Evolutionary conservation across 2,329 filamentous ascomycete genomes (phyloP).

Genomic region (Fusarium devonianum): DNA sequence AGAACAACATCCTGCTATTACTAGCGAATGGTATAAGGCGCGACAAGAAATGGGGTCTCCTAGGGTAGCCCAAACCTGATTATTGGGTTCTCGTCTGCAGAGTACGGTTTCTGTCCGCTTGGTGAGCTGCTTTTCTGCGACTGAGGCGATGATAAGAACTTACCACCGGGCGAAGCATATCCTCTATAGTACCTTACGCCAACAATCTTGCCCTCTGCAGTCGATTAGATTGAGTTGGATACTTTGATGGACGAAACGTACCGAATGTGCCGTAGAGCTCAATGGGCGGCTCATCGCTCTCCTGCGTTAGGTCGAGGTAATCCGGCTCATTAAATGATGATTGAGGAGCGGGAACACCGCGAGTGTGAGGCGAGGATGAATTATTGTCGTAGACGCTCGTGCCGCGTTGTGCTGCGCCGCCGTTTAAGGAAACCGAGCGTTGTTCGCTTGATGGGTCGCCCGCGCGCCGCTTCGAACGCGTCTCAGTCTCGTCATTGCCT

Average conservation of each 20-base stretch:
- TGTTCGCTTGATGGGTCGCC: constrained; percentile 6
- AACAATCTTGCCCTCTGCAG: constrained; percentile 56
- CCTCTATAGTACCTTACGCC: constrained; percentile 68
- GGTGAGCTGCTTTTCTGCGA: constrained; percentile 2
- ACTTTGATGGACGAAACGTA: constrained; percentile 34
- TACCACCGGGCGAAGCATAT: constrained; percentile 63
- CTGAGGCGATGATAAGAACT: not conserved
- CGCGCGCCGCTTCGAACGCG: constrained; percentile 41
- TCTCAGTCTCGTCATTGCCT: constrained; percentile 43
- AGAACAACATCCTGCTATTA: too few relatives aligned
- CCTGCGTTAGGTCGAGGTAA: constrained; percentile 54
- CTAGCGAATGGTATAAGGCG: too few relatives aligned
- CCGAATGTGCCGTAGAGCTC: constrained; percentile 59
- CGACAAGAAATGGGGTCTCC: constrained; percentile 17
- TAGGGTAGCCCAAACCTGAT: constrained; percentile 52
- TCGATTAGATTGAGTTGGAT: constrained; percentile 13
- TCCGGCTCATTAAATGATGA: constrained; percentile 47
- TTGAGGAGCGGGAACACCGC: constrained; percentile 14
- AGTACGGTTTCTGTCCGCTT: constrained; percentile 61
- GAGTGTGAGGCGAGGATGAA: constrained; percentile 29
- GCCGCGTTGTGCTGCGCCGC: constrained; percentile 15
- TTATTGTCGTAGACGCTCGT: constrained; percentile 22
- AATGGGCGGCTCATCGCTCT: constrained; percentile 48
- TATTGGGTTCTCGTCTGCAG: constrained; percentile 69
- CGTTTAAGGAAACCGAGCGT: constrained; percentile 6